phyloP scores from a whole-genome alignment of 768 basidiomycete genomes.

The Lactifluus piperatus region DNA sequence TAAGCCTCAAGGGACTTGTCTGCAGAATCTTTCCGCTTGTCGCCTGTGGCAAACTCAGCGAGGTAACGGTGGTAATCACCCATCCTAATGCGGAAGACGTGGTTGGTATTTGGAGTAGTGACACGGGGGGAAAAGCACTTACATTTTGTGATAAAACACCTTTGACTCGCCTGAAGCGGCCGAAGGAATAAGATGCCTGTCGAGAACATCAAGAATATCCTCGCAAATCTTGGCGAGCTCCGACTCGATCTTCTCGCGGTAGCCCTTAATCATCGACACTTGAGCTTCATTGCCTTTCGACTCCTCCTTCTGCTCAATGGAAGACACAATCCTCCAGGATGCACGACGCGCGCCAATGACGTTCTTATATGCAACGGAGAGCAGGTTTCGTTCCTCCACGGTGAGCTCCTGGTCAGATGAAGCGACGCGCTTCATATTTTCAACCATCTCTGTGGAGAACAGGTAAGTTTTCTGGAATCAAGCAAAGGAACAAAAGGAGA shows the following conservation, averaged over 20 bases:
- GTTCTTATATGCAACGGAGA: slow-evolving; percentile 99
- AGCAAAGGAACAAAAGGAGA: neutral
- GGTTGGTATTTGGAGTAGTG: neutral
- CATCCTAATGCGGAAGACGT: slow-evolving; percentile 54
- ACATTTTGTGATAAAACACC: slow-evolving; percentile 99
- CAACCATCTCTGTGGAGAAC: slow-evolving; percentile 74
- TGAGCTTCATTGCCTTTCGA: slow-evolving; percentile 95
- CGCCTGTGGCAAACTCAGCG: slow-evolving; percentile 96
- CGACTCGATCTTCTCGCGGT: slow-evolving; percentile 95
- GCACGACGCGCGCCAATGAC: slow-evolving; percentile 97
- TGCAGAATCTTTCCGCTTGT: slow-evolving; percentile 93
- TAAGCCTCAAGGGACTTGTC: slow-evolving; percentile 96
- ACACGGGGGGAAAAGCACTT: slow-evolving; percentile 25
- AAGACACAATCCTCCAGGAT: slow-evolving; percentile 96
- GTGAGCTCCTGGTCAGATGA: slow-evolving; percentile 97
- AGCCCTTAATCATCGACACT: slow-evolving; percentile 95
- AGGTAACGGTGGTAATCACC: slow-evolving; percentile 99
- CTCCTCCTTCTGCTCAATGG: slow-evolving; percentile 99
- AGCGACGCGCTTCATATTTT: slow-evolving; percentile 99
- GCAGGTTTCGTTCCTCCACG: slow-evolving; percentile 95
- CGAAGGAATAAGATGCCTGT: slow-evolving; percentile 95
- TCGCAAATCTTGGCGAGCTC: slow-evolving; percentile 98
- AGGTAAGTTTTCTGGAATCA: slow-evolving; percentile 11
- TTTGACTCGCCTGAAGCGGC: slow-evolving; percentile 96
- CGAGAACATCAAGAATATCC: slow-evolving; percentile 94